Percentiles rank a stretch among this genome's conserved stretches.
phyloP scores from a whole-genome alignment of 805 yeast species.

The Phaffomyces opuntiae region DNA sequence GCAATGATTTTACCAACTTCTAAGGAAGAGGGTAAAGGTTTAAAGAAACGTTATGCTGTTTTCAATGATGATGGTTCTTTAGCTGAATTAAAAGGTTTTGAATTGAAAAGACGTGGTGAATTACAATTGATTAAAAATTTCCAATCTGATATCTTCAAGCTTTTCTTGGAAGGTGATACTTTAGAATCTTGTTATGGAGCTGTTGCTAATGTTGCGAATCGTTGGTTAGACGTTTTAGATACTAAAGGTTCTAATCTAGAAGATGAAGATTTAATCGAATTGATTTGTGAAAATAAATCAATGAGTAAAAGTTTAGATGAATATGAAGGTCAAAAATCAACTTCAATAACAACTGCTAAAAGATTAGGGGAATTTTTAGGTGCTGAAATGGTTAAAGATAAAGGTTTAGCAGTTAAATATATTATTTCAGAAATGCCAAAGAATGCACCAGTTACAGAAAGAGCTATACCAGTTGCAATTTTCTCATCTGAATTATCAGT shows the following conservation, averaged over 20 bases:
- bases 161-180: constrained; percentile 79
- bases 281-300: constrained; percentile 92
- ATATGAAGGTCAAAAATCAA: constrained; percentile 84
- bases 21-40: constrained; percentile 93
- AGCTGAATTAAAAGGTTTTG: constrained; percentile 96
- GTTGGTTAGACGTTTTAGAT: constrained; percentile 93
- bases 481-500: constrained; percentile 75
- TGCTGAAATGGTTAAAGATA: constrained; percentile 92
- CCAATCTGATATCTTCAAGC: constrained; percentile 89
- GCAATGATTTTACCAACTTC: constrained; percentile 98
- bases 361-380: constrained; percentile 93
- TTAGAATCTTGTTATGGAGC: constrained; percentile 77
- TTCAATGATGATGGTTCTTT: constrained; percentile 90
- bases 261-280: constrained; percentile 88
- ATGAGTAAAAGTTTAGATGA: constrained; percentile 91
- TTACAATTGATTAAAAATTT: constrained; percentile 87
- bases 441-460: constrained; percentile 86
- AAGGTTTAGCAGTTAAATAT: constrained; percentile 92
- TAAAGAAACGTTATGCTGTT: constrained; percentile 95
- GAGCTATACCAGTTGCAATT: constrained; percentile 95
- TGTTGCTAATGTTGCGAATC: constrained; percentile 88
- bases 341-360: constrained; percentile 92
- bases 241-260: constrained; percentile 81
- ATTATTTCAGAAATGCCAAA: constrained; percentile 79
- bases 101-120: constrained; percentile 94